A percentile compares a stretch with the other conserved stretches of the same genome.
Evolutionary conservation across 2,329 filamentous ascomycete genomes (phyloP).

Genomic region (Sordariomycetes sp.): DNA sequence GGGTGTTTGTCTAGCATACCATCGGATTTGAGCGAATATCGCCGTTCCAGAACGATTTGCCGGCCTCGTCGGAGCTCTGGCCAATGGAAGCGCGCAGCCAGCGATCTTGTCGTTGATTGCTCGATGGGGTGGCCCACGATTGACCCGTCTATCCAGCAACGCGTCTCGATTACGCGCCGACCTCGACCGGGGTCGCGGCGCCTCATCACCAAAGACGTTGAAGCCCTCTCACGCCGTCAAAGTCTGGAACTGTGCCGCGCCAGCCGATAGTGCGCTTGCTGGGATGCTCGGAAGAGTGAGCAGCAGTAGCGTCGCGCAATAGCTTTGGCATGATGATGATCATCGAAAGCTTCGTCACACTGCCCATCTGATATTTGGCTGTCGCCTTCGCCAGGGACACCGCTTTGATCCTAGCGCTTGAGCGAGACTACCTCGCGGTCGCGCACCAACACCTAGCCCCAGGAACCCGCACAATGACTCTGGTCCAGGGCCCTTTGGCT

Average conservation of each 20-base stretch:
- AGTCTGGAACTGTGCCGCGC: background rate
- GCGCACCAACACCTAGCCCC: too few relatives aligned
- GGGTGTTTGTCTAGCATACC: background rate
- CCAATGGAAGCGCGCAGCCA: constrained; percentile 31
- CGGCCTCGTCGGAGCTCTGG: background rate
- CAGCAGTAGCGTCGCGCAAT: background rate
- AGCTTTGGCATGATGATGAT: background rate
- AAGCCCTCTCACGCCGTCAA: background rate
- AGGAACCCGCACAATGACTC: too few relatives aligned
- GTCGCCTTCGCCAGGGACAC: too few relatives aligned
- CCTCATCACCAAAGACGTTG: constrained; percentile 5
- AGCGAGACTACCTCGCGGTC: too few relatives aligned
- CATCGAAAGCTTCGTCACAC: too few relatives aligned
- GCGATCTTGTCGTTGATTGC: constrained; percentile 36
- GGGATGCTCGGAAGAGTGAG: background rate
- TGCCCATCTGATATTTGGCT: too few relatives aligned
- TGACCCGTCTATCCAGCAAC: constrained; percentile 33
- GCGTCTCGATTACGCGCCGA: constrained; percentile 44
- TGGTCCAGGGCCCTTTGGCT: too few relatives aligned
- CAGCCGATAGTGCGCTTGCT: background rate
- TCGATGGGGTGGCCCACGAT: constrained; percentile 28
- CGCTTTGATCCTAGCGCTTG: too few relatives aligned
- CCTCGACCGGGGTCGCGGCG: constrained; percentile 27
- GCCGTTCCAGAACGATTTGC: constrained; percentile 2
- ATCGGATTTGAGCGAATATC: background rate